Percentiles rank a stretch among this genome's conserved stretches.
Evolutionary conservation across 345 rosid species (phyloP).

Genomic region (Linum tenue): DNA sequence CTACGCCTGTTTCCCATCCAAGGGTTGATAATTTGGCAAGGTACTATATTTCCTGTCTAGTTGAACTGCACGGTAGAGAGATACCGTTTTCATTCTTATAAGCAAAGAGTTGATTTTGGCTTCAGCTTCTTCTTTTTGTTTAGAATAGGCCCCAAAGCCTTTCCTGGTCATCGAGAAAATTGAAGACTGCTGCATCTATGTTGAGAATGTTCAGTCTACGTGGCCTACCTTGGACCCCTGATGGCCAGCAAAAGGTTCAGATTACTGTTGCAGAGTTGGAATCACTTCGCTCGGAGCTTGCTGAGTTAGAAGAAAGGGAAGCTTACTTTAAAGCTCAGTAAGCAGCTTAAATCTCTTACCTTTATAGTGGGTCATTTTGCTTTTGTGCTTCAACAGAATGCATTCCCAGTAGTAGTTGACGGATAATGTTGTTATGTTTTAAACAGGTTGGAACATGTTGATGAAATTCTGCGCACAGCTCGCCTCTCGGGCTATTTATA

Average conservation of each 20-base stretch:
- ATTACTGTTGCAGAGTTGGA: conserved; percentile 63
- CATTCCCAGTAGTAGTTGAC: neutral
- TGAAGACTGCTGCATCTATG: conserved; percentile 55
- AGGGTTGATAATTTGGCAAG: conserved; percentile 29
- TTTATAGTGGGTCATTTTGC: conserved; percentile 4
- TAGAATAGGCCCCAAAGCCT: conserved; percentile 48
- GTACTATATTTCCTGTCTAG: conserved; percentile 24
- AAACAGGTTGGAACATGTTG: conserved; percentile 80
- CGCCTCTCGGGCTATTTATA: conserved; percentile 76
- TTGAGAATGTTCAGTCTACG: conserved; percentile 62
- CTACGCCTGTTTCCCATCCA: conserved; percentile 18
- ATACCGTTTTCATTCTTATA: neutral
- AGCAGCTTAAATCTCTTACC: conserved; percentile 21
- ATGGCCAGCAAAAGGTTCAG: conserved; percentile 78
- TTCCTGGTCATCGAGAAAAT: conserved; percentile 37
- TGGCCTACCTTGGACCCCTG: conserved; percentile 60
- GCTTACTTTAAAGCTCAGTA: conserved; percentile 86
- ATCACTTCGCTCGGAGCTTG: conserved; percentile 69
- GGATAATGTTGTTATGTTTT: neutral
- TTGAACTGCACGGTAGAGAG: neutral
- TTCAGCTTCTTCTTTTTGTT: conserved; percentile 29
- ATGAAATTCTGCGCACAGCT: conserved; percentile 84
- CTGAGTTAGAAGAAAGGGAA: conserved; percentile 83
- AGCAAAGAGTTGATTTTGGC: conserved; percentile 15
- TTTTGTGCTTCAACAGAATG: neutral